These are phyloP conservation scores for Trichoderma sp. DNA, from an alignment of 2,329 filamentous ascomycete genomes.

Conservation along the genomic window DNA sequence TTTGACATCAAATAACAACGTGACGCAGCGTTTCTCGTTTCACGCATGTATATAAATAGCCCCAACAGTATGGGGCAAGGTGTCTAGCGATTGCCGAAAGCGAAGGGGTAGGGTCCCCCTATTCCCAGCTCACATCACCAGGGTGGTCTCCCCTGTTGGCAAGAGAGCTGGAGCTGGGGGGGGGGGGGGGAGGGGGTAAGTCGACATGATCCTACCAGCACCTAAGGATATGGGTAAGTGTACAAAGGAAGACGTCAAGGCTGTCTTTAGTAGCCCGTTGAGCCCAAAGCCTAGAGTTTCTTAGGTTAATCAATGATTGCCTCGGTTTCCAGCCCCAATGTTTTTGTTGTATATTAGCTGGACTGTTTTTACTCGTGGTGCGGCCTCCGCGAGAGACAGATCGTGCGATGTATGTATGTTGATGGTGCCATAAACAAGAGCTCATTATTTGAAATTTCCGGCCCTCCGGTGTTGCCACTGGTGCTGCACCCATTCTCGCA, in stretches of 20 bases:
- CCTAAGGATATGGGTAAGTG: neutral
- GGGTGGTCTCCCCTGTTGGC: conserved; percentile 8
- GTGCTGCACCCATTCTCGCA: neutral
- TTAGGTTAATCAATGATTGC: neutral
- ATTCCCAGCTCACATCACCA: conserved; percentile 16
- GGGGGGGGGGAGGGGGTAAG: neutral
- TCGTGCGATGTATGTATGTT: conserved; percentile 6
- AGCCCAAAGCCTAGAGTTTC: neutral
- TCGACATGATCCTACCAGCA: conserved; percentile 9
- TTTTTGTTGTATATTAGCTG: neutral
- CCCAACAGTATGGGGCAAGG: neutral
- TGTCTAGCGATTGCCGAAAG: conserved; percentile 17
- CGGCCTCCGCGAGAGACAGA: neutral
- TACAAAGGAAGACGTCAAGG: conserved; percentile 1
- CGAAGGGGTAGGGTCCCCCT: neutral
- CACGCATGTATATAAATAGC: neutral
- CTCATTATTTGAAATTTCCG: neutral
- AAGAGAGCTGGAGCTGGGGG: conserved; percentile 2
- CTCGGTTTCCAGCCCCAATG: neutral
- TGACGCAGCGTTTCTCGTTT: neutral
- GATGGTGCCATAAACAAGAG: conserved; percentile 7
- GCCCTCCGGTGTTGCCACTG: neutral
- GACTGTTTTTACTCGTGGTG: neutral
- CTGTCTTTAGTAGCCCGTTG: neutral
- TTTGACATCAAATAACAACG: neutral